phyloP scores from a whole-genome alignment of 202 grass and related monocot species.

The Panicum virgatum region DNA sequence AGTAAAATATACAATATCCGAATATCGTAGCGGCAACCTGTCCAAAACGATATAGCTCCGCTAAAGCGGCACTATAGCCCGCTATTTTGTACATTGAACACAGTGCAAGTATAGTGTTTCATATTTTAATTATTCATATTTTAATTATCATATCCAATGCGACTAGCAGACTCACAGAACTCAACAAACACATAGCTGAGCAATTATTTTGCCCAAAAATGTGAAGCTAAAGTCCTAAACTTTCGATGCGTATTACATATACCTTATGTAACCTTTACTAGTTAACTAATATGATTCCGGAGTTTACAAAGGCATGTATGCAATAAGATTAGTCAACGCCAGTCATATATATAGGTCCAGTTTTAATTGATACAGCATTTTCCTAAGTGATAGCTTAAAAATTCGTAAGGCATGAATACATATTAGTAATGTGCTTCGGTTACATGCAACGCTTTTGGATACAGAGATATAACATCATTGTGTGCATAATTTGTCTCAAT shows the following conservation, averaged over 20 bases:
- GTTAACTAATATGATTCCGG: neutral
- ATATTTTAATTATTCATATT: slow-evolving; percentile 3
- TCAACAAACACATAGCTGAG: neutral
- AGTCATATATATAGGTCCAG: neutral
- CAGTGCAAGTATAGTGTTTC: neutral
- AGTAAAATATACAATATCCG: no score
- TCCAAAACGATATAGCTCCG: no score
- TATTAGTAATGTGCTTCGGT: neutral
- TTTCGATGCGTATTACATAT: no score
- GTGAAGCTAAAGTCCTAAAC: no score
- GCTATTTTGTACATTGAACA: neutral
- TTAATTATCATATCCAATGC: slow-evolving; percentile 14
- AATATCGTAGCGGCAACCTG: no score
- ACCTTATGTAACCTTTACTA: neutral
- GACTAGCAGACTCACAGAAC: neutral
- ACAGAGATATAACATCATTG: neutral
- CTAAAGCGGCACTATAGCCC: no score
- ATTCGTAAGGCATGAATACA: neutral
- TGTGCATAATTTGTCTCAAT: neutral
- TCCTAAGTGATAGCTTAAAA: neutral
- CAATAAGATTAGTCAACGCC: neutral
- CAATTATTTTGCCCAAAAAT: slow-evolving; percentile 7
- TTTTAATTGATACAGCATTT: neutral
- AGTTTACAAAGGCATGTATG: neutral
- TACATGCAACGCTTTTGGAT: slow-evolving; percentile 9